Percentiles rank a stretch among this genome's conserved stretches.
Evolutionary conservation across 257 asterid species (phyloP).

Genomic region (Capsicum rhomboideum): DNA sequence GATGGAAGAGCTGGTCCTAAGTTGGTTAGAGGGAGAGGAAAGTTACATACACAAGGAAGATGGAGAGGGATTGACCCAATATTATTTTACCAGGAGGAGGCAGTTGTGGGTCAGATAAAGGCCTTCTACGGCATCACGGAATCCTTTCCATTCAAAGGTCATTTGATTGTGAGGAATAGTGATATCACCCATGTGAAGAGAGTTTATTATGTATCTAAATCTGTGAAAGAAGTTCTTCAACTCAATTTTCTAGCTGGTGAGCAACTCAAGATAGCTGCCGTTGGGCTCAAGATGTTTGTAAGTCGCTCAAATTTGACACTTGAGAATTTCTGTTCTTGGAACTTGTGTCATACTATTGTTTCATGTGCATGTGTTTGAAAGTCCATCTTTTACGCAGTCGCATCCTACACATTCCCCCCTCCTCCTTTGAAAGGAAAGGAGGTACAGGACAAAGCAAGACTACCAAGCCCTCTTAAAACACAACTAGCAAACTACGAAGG

Average conservation of each 20-base stretch:
- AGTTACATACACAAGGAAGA: slow-evolving; percentile 79
- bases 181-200: slow-evolving; percentile 76
- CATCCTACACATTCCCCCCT: neutral
- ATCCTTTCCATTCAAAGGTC: slow-evolving; percentile 74
- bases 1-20: slow-evolving; percentile 26
- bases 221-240: slow-evolving; percentile 79
- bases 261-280: slow-evolving; percentile 93
- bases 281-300: slow-evolving; percentile 97
- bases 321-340: neutral
- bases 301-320: slow-evolving; percentile 24
- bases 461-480: neutral
- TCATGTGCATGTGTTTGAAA: neutral
- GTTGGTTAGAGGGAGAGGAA: slow-evolving; percentile 49
- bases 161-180: slow-evolving; percentile 72
- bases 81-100: slow-evolving; percentile 65
- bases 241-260: slow-evolving; percentile 73
- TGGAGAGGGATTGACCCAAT: slow-evolving; percentile 98
- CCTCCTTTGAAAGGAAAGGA: neutral
- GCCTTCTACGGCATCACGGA: slow-evolving; percentile 86
- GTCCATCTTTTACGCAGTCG: neutral
- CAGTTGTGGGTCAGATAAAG: slow-evolving; percentile 44
- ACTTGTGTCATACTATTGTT: neutral
- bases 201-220: slow-evolving; percentile 67
- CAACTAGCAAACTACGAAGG: neutral
- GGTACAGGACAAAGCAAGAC: neutral